Base-by-base conservation (phyloP, 2,329 filamentous ascomycete species). In the Aspergillus niger region DNA sequence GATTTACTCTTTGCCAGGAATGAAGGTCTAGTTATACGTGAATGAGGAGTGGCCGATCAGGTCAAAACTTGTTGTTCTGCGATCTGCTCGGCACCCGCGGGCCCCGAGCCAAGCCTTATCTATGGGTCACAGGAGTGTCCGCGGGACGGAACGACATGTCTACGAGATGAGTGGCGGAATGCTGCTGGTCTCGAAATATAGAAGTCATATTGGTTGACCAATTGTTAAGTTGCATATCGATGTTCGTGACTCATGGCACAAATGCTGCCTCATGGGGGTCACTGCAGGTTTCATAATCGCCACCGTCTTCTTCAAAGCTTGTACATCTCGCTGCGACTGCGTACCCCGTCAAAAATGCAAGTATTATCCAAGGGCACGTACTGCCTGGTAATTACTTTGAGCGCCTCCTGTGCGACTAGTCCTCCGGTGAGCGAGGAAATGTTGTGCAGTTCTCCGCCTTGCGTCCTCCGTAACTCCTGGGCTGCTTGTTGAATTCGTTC, bases 351-450 rank as follows among this genome's bases (percentile, higher is more conserved):
- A 65, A 87, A 88, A 24, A 88, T 72, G 67, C 85, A 87, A 0
- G 83, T 86, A 62, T 88, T 87, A 71, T 88, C 85, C 8, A 88
- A 78, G 1, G 86, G 86, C 10, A 87, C 79, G 70, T 89, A 89
- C 74, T 89, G 86, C 69, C 83, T 82, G n/a, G 86, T 89, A 48
- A 82, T 64, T 5, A 87, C 84, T 74, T 99, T 99, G 79, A 99
- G 96, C 64, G 94, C 86, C 79, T 99, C 95, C 77, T 99, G 96
- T n/a, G 94, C 92, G 51, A 96, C 90, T 81, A 99, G 90, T 3
- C 95, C 96, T 30, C 95, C 96, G 1, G 89, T 90, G 58, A 97
- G 79, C 26, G 93, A 89, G 32, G 93, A 90, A 58, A 96, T 91
- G 73, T 97, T 98, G 80, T 99, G 95, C 61, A 99, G 80, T 75